Percentiles rank a stretch among this genome's conserved stretches.
Evolutionary conservation across 495 filamentous ascomycete species (phyloP).

Genomic region (Hyaloscypha hepaticicola): DNA sequence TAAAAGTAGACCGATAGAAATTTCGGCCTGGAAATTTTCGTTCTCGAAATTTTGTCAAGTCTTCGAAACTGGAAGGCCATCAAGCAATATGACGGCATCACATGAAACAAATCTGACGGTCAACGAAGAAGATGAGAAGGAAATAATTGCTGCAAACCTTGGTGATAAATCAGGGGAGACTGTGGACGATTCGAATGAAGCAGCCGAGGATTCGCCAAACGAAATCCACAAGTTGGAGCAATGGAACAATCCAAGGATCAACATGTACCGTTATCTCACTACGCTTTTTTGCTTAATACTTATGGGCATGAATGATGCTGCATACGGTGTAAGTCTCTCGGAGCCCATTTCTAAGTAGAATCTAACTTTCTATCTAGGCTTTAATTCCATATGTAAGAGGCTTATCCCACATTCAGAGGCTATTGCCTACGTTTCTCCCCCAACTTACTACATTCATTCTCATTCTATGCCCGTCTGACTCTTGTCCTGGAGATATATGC

Average conservation of each 20-base stretch:
- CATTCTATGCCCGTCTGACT: too few species aligned
- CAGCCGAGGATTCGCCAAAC: not conserved
- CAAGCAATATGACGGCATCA: not conserved
- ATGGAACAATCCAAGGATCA: slow-evolving; percentile 72
- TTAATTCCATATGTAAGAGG: slow-evolving; percentile 57
- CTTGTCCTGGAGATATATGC: too few species aligned
- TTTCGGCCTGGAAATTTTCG: too few species aligned
- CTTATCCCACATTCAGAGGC: not conserved
- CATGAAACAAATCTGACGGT: not conserved
- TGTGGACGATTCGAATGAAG: not conserved
- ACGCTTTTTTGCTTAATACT: slow-evolving; percentile 75
- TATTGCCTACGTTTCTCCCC: too few species aligned
- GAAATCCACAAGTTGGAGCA: slow-evolving; percentile 30
- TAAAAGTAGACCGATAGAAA: too few species aligned
- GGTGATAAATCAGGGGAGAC: not conserved
- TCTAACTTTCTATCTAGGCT: slow-evolving; percentile 45
- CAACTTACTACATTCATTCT: too few species aligned
- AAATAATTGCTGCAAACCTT: not conserved
- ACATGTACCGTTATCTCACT: slow-evolving; percentile 61
- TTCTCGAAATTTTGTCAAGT: not conserved
- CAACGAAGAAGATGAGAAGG: not conserved
- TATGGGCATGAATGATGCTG: slow-evolving; percentile 81
- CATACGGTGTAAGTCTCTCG: slow-evolving; percentile 62
- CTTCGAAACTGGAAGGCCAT: not conserved
- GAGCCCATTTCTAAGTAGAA: not conserved